Evolutionary conservation across 306 rosid species (phyloP).

Genomic region (Carpinus viminea): DNA sequence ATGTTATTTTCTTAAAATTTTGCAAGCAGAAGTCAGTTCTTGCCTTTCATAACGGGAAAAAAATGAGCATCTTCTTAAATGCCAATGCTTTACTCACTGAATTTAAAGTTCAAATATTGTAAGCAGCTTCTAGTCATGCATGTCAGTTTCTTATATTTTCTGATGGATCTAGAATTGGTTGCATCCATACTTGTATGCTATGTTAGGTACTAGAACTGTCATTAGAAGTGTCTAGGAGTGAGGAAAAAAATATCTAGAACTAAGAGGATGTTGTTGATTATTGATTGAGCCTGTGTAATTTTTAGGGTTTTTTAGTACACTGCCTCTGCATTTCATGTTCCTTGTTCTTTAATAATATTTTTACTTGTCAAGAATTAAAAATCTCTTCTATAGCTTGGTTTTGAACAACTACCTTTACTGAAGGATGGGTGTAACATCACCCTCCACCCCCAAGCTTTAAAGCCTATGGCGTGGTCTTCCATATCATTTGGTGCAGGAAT

Average conservation of each 20-base stretch:
- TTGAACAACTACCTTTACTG: not conserved
- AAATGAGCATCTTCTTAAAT: not conserved
- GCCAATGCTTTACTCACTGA: not conserved
- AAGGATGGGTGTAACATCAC: not conserved
- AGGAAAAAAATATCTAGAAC: not conserved
- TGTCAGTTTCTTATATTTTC: not conserved
- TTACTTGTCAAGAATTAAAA: too few species aligned
- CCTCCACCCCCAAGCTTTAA: not conserved
- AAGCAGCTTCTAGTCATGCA: not conserved
- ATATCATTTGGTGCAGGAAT: too few species aligned
- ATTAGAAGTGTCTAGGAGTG: not conserved
- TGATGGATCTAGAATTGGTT: not conserved
- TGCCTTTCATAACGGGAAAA: not conserved
- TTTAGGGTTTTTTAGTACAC: not conserved
- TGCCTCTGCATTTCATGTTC: not conserved
- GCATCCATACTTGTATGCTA: not conserved
- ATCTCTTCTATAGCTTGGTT: not conserved
- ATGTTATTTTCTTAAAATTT: slow-evolving; percentile 15
- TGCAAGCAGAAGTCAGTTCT: not conserved
- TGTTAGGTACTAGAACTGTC: not conserved
- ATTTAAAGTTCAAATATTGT: not conserved
- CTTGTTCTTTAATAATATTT: too few species aligned
- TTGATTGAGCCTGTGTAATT: not conserved
- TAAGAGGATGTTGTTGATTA: not conserved
- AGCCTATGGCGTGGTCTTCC: too few species aligned